Conservation (phyloP, 116 monocot genomes). For the Trichopus zeylanicus region DNA sequence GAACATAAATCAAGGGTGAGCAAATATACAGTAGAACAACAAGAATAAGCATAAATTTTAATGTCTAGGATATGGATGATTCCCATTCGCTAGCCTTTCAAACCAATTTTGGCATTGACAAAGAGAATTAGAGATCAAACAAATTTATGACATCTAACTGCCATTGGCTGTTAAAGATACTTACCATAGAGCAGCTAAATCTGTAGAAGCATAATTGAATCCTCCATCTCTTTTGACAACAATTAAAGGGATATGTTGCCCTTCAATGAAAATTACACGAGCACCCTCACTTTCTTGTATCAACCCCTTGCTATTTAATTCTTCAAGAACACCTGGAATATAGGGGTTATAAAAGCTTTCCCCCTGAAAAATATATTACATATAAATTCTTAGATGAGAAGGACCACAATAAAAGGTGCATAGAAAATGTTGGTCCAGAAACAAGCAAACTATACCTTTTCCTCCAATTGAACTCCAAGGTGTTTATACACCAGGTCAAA, state of each 20-base stretch:
- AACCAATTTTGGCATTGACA: no score
- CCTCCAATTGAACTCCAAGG: conserved; percentile 63
- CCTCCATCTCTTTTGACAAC: conserved; percentile 94
- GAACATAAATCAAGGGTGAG: no score
- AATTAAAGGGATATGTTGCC: conserved; percentile 78
- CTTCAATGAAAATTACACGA: conserved; percentile 75
- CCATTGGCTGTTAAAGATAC: conserved; percentile 11
- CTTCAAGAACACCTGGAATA: conserved; percentile 58
- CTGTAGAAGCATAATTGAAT: conserved; percentile 96
- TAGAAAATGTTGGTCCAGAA: background rate
- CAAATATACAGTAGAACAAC: no score
- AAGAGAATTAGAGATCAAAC: no score
- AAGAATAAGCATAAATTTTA: no score
- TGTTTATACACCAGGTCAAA: conserved; percentile 75
- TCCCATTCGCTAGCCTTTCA: no score
- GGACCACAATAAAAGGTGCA: background rate
- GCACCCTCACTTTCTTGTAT: conserved; percentile 92
- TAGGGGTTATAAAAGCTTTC: conserved; percentile 94
- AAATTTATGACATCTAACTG: no score
- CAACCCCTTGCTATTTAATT: conserved; percentile 46
- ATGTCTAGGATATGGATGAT: no score
- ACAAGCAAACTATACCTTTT: conserved; percentile 45
- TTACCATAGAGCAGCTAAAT: conserved; percentile 89
- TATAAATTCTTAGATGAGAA: background rate
- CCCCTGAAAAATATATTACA: conserved; percentile 38